These are phyloP conservation scores for Exophiala viscosa DNA, from an alignment of 2,329 filamentous ascomycete genomes.

Conservation along the genomic window DNA sequence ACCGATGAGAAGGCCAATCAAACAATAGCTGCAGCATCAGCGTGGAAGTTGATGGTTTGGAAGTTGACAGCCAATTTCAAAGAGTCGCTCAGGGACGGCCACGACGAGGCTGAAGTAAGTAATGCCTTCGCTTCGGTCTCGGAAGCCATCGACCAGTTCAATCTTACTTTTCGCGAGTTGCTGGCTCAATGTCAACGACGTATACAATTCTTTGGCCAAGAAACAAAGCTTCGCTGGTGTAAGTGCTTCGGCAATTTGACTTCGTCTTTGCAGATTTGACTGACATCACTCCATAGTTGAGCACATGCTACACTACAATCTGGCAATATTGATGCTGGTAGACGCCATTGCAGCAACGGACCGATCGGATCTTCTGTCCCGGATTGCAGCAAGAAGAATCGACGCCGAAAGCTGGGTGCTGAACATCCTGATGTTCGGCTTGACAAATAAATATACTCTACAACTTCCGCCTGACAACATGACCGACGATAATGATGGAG, in stretches of 20 bases:
- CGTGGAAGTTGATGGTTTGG: conserved; percentile 33
- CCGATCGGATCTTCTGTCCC: conserved; percentile 29
- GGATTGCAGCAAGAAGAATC: conserved; percentile 24
- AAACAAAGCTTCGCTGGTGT: conserved; percentile 35
- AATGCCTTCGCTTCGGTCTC: conserved; percentile 29
- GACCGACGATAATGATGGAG: background rate
- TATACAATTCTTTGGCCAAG: conserved; percentile 32
- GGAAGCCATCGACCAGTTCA: conserved; percentile 32
- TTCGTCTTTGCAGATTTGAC: background rate
- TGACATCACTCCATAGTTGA: conserved; percentile 16
- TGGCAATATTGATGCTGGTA: conserved; percentile 31
- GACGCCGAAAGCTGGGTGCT: conserved; percentile 31
- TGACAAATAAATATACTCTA: conserved; percentile 30
- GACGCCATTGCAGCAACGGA: conserved; percentile 30
- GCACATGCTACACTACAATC: conserved; percentile 32
- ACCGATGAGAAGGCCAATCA: conserved; percentile 32
- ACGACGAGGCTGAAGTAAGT: conserved; percentile 31
- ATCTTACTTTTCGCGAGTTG: conserved; percentile 30
- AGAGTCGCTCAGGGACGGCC: conserved; percentile 33
- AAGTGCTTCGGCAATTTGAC: background rate
- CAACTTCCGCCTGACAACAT: conserved; percentile 1
- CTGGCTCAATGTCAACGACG: conserved; percentile 31
- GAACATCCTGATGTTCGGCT: conserved; percentile 31
- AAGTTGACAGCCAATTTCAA: conserved; percentile 33
- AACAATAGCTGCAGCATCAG: conserved; percentile 31